These are phyloP conservation scores for Phytopythium sindhum DNA, from an alignment of 352 stramenopile species.

Conservation along the genomic window DNA sequence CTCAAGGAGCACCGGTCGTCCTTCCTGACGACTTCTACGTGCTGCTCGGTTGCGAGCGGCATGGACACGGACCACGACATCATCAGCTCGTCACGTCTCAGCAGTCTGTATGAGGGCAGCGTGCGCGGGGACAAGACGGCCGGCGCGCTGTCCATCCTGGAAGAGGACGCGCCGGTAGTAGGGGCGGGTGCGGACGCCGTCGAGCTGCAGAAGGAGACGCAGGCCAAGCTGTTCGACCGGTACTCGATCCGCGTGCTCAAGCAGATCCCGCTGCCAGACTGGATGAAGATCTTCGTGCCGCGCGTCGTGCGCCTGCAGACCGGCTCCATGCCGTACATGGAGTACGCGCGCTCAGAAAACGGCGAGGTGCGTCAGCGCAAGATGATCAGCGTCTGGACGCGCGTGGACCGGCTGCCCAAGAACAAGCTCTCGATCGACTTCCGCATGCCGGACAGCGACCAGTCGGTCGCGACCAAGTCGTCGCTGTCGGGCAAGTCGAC, in stretches of 20 bases:
- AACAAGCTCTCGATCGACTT: slow-evolving; percentile 74
- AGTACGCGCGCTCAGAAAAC: slow-evolving; percentile 54
- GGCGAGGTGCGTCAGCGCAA: slow-evolving; percentile 59
- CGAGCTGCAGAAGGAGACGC: slow-evolving; percentile 39
- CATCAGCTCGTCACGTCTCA: slow-evolving; percentile 29
- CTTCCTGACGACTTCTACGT: slow-evolving; percentile 48
- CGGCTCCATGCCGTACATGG: slow-evolving; percentile 56
- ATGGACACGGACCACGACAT: slow-evolving; percentile 34
- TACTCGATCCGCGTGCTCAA: slow-evolving; percentile 54
- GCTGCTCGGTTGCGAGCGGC: slow-evolving; percentile 33
- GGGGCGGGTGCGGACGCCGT: slow-evolving; percentile 15
- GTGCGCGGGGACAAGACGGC: neutral
- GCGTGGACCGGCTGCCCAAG: slow-evolving; percentile 57
- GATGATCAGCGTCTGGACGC: slow-evolving; percentile 54
- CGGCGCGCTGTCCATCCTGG: slow-evolving; percentile 22
- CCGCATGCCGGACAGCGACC: slow-evolving; percentile 24
- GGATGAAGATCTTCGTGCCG: slow-evolving; percentile 78
- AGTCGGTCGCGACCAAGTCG: slow-evolving; percentile 16
- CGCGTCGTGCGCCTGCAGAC: slow-evolving; percentile 59
- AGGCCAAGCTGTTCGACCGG: slow-evolving; percentile 49
- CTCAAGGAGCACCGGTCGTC: slow-evolving; percentile 42
- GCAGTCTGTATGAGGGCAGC: slow-evolving; percentile 27
- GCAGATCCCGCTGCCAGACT: slow-evolving; percentile 60
- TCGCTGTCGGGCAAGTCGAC: slow-evolving; percentile 7
- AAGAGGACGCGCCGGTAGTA: slow-evolving; percentile 16